These are phyloP conservation scores for Neospermospora avenae DNA, from an alignment of 2,329 filamentous ascomycete species.

Conservation along the genomic window DNA sequence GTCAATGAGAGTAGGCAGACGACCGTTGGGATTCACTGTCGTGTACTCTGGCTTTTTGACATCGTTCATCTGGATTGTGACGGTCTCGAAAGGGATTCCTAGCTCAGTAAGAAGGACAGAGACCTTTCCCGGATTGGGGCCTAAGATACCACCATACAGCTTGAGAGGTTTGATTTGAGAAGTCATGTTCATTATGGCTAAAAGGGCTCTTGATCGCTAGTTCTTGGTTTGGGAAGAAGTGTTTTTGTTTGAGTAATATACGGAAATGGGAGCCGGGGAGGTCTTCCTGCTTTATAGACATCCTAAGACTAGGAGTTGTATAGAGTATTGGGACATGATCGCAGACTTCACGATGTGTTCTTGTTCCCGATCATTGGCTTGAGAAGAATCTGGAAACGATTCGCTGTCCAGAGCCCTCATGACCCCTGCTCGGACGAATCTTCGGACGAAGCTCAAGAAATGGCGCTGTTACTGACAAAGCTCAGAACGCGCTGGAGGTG, in stretches of 20 bases:
- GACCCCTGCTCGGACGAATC: neutral
- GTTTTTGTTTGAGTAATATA: neutral
- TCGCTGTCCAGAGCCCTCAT: neutral
- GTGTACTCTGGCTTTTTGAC: slow-evolving; percentile 41
- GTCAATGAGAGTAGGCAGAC: slow-evolving; percentile 36
- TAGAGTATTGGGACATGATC: neutral
- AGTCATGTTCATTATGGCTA: neutral
- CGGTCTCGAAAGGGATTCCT: slow-evolving; percentile 38
- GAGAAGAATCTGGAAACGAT: neutral
- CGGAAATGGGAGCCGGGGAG: neutral
- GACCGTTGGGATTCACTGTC: slow-evolving; percentile 32
- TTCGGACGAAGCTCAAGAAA: neutral
- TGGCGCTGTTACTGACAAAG: neutral
- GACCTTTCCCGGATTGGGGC: slow-evolving; percentile 37
- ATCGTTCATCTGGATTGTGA: slow-evolving; percentile 37
- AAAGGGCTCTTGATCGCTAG: no score
- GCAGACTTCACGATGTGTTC: neutral
- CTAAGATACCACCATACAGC: slow-evolving; percentile 15
- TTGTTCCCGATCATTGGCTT: neutral
- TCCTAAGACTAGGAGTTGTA: neutral
- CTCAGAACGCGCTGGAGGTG: neutral
- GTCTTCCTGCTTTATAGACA: neutral
- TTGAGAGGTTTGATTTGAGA: slow-evolving; percentile 15
- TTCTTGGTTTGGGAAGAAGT: neutral
- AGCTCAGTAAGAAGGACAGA: slow-evolving; percentile 45